These are phyloP conservation scores for Platanthera guangdongensis DNA, from an alignment of 106 monocot genomes.

Conservation along the genomic window DNA sequence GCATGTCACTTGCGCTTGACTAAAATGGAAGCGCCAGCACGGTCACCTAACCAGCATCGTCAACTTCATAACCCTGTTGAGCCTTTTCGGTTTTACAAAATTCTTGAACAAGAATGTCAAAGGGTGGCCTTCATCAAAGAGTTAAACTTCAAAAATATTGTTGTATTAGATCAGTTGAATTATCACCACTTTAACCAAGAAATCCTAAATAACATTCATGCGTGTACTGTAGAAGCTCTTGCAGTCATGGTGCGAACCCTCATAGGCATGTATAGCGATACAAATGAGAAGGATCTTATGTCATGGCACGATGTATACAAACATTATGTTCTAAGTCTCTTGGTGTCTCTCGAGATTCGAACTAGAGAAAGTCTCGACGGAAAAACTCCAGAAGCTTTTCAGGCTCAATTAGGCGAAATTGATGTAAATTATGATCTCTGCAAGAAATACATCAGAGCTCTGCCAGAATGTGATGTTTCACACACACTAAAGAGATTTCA, in stretches of 20 bases:
- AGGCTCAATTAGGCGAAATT: slow-evolving; percentile 37
- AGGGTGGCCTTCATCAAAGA: slow-evolving; percentile 52
- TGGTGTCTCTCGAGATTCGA: slow-evolving; percentile 43
- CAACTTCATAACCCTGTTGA: slow-evolving; percentile 41
- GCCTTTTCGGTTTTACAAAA: slow-evolving; percentile 53
- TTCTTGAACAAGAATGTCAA: slow-evolving; percentile 78
- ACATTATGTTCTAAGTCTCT: slow-evolving; percentile 42
- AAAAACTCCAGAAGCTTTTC: slow-evolving; percentile 32
- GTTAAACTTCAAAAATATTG: slow-evolving; percentile 85
- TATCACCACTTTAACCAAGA: slow-evolving; percentile 80
- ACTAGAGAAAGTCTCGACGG: slow-evolving; percentile 15
- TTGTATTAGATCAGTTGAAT: slow-evolving; percentile 56
- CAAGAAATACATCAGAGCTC: slow-evolving; percentile 47
- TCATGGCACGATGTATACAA: slow-evolving; percentile 67
- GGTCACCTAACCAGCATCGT: slow-evolving; percentile 4
- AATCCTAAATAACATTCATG: slow-evolving; percentile 54
- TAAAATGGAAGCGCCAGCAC: slow-evolving; percentile 27
- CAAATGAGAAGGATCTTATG: slow-evolving; percentile 47
- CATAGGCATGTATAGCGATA: slow-evolving; percentile 34
- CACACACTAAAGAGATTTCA: slow-evolving; percentile 39
- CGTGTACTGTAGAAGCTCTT: slow-evolving; percentile 53
- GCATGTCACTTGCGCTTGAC: slow-evolving; percentile 53
- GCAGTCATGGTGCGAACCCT: slow-evolving; percentile 63
- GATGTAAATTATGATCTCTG: slow-evolving; percentile 51
- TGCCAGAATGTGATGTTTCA: slow-evolving; percentile 37